phyloP scores from a whole-genome alignment of 139 green algal species.

The Eudorina sp. region DNA sequence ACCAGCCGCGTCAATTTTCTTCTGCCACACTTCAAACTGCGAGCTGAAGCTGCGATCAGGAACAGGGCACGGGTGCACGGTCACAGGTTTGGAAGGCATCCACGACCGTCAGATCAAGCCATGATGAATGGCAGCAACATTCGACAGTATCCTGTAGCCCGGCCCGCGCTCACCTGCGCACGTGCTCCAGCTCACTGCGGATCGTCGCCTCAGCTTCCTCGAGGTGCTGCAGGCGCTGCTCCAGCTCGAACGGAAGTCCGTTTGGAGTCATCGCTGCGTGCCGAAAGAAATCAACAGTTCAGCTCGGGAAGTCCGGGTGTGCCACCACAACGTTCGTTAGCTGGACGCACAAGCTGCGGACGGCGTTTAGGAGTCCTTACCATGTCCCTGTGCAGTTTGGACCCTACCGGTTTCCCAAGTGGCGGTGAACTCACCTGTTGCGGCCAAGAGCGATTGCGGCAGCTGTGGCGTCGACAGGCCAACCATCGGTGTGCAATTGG shows the following conservation, averaged over 20 bases:
- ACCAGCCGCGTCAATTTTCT: conserved; percentile 32
- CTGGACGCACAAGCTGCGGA: too few relatives aligned
- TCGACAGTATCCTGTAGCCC: neutral
- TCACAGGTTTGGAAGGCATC: neutral
- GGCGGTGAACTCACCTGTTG: neutral
- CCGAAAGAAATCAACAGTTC: neutral
- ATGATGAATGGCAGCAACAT: neutral
- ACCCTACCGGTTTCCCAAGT: too few relatives aligned
- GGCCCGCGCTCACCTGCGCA: neutral
- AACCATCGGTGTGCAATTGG: neutral
- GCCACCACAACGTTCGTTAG: too few relatives aligned
- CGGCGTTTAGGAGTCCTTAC: too few relatives aligned
- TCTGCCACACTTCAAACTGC: conserved; percentile 14
- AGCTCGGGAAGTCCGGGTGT: too few relatives aligned
- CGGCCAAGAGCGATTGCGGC: neutral
- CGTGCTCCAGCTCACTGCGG: conserved; percentile 31
- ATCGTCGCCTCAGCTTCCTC: conserved; percentile 34
- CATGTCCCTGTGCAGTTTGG: too few relatives aligned
- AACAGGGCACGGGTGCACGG: neutral
- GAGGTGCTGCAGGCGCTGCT: conserved; percentile 45
- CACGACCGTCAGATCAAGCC: too few relatives aligned
- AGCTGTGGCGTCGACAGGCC: neutral
- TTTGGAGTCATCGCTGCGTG: neutral
- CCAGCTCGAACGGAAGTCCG: neutral
- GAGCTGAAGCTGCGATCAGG: conserved; percentile 13